These are phyloP conservation scores for Claviceps fusiformis DNA, from an alignment of 2,329 filamentous ascomycete species.

Conservation along the genomic window DNA sequence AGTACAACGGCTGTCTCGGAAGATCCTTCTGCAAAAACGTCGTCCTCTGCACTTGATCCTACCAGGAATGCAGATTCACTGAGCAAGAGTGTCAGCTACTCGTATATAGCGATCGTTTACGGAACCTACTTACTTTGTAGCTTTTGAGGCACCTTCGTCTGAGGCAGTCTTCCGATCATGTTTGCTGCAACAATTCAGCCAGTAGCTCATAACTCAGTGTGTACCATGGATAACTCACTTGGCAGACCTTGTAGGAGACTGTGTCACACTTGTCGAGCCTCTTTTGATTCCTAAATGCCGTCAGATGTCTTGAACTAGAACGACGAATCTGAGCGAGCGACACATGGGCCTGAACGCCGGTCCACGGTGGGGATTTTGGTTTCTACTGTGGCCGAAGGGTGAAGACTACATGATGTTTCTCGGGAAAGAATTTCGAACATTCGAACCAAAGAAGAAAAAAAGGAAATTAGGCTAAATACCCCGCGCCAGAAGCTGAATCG, in stretches of 20 bases:
- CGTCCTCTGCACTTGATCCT: slow-evolving; percentile 9
- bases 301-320: neutral
- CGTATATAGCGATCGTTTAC: neutral
- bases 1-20: neutral
- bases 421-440: neutral
- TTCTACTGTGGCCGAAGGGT: neutral
- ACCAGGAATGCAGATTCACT: slow-evolving; percentile 7
- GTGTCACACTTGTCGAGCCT: slow-evolving; percentile 1
- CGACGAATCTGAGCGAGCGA: neutral
- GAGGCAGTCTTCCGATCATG: slow-evolving; percentile 5
- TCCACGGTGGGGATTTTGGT: neutral
- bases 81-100: neutral
- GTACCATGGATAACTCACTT: neutral
- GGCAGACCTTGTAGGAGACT: slow-evolving; percentile 1
- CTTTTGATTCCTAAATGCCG: neutral
- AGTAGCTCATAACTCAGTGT: neutral
- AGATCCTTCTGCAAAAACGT: slow-evolving; percentile 8
- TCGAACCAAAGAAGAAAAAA: neutral
- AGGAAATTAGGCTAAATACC: neutral
- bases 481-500: neutral
- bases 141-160: slow-evolving; percentile 4
- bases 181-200: slow-evolving; percentile 1
- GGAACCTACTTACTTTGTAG: slow-evolving; percentile 3
- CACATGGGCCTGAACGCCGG: too few relatives aligned
- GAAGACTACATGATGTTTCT: neutral